Percentiles rank a stretch among this genome's conserved stretches.
Evolutionary conservation across 192 early-diverging fungal species (phyloP).

Genomic region (Gryganskiella cystojenkinii): DNA sequence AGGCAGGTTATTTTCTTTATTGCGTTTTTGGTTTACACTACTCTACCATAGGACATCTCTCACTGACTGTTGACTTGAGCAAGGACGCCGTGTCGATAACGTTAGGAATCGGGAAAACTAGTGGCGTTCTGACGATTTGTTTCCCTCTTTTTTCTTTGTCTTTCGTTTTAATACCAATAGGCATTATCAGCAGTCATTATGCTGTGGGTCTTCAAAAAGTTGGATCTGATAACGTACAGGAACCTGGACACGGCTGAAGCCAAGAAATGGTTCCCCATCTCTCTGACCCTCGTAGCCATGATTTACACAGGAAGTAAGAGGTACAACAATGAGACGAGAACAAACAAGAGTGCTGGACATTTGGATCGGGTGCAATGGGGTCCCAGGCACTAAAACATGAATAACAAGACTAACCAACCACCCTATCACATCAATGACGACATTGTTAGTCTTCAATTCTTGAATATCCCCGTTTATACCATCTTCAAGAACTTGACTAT

Average conservation of each 20-base stretch:
- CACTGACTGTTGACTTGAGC: too few species aligned
- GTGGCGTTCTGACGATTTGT: too few species aligned
- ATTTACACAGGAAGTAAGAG: slow-evolving; percentile 97
- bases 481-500: slow-evolving; percentile 99
- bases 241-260: slow-evolving; percentile 71
- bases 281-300: slow-evolving; percentile 88
- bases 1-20: slow-evolving; percentile 54
- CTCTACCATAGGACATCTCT: too few species aligned
- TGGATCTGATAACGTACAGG: slow-evolving; percentile 72
- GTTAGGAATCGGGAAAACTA: not conserved
- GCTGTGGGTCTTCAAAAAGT: slow-evolving; percentile 63
- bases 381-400: too few species aligned
- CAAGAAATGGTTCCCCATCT: slow-evolving; percentile 87
- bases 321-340: slow-evolving; percentile 4
- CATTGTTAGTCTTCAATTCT: slow-evolving; percentile 82
- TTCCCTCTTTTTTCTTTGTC: not conserved
- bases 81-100: not conserved
- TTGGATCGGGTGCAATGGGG: too few species aligned
- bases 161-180: slow-evolving; percentile 1
- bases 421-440: too few species aligned
- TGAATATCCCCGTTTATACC: slow-evolving; percentile 95
- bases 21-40: too few species aligned
- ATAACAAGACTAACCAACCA: too few species aligned
- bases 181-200: slow-evolving; percentile 63
- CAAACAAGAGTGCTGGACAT: not conserved